phyloP scores from a whole-genome alignment of 78 protist species.

The Thecamonas trahens region DNA sequence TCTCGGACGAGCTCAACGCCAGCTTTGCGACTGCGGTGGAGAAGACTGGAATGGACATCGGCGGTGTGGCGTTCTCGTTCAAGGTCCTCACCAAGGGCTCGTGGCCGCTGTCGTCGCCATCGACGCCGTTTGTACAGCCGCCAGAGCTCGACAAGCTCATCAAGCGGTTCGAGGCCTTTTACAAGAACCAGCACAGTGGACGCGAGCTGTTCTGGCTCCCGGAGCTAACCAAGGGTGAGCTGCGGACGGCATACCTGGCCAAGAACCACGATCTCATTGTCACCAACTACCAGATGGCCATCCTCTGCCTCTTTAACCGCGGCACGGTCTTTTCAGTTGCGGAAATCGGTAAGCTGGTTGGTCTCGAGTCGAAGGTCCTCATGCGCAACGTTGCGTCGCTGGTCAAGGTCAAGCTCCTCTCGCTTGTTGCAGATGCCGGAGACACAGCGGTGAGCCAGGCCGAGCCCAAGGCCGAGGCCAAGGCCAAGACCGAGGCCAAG shows the following conservation, averaged over 20 bases:
- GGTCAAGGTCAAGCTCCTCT: constrained; percentile 41
- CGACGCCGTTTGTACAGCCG: constrained; percentile 44
- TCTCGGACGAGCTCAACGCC: constrained; percentile 1
- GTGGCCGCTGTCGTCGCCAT: constrained; percentile 70
- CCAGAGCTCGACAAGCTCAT: constrained; percentile 15
- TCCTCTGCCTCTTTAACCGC: constrained; percentile 58
- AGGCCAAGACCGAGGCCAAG: constrained; percentile 37
- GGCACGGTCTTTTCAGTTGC: constrained; percentile 32
- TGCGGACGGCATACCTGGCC: constrained; percentile 29
- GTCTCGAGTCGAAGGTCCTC: neutral
- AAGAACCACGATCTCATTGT: constrained; percentile 22
- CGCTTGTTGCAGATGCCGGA: neutral
- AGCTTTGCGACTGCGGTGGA: neutral
- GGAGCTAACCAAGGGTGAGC: constrained; percentile 73
- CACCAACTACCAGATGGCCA: constrained; percentile 63
- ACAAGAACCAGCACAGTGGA: constrained; percentile 44
- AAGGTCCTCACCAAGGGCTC: constrained; percentile 59
- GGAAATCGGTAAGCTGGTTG: neutral
- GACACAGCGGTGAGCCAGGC: neutral
- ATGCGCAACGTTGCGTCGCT: constrained; percentile 16
- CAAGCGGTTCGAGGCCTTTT: constrained; percentile 1
- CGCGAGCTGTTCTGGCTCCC: constrained; percentile 75
- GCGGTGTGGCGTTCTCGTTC: neutral
- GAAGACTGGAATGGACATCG: neutral
- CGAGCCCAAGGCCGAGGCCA: constrained; percentile 36